Base-by-base conservation (phyloP, 305 asterid species). In the Fraxinus sp. region DNA sequence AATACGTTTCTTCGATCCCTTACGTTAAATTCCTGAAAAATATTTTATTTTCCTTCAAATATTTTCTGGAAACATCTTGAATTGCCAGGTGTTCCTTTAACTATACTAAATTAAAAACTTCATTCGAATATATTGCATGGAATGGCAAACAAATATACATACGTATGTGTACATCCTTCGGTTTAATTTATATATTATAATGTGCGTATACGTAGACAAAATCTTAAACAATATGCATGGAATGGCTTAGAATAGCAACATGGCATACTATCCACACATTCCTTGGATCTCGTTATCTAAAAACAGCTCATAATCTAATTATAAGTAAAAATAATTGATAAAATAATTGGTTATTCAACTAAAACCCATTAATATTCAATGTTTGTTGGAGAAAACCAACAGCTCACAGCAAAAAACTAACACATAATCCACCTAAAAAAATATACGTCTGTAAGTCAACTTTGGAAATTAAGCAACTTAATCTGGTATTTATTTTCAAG, bases 321-420 rank as follows among this genome's bases (percentile, higher is more conserved):
- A 70, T 70, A 30, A 28, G 5, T 70, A 30, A 70, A 30, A 70
- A 11, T 5, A 13, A 10, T 68, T 11, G 28, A 70, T 24, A 28
- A 30, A 70, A 70, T 70, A 70, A 28, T 30, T 70, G 32, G 75
- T 70, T 70, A 70, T 28, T 70, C 24, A 30, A 70, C 41, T 30
- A 70, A 70, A 70, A 1, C 41, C 37, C 37, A 4, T 32, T 20
- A 7, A 36, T 77, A 41, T 82, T 74, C 77, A 66, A 74, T 79
- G 86, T 85, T 86, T 84, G 88, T 89, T 87, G 90, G 79, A 84
- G 77, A 71, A 78, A 85, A 74, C 83, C 76, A 83, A 85, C 89
- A 78, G 80, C 85, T 83, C 80, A 75, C 76, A 80, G 36, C 84
- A 78, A 74, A 80, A 80, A 80, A 7, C 66, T 83, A 85, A 79